A percentile compares a stretch with the other conserved stretches of the same genome.
These are phyloP conservation scores for Colletotrichum tamarilloi DNA, from an alignment of 2,329 filamentous ascomycete genomes.

Conservation along the genomic window DNA sequence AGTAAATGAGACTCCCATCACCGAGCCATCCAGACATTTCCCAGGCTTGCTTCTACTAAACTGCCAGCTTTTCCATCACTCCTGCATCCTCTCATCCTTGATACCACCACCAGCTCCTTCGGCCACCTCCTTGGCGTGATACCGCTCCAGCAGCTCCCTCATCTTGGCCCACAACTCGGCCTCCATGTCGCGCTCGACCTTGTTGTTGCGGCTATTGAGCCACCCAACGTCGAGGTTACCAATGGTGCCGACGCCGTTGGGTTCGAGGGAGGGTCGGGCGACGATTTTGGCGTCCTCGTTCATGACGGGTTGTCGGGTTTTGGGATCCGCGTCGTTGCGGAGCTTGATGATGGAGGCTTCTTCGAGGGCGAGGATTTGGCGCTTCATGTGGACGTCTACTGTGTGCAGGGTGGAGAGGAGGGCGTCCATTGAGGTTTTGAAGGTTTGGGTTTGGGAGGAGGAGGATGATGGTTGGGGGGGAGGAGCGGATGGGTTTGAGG, in stretches of 20 bases:
- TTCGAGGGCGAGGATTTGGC: slow-evolving; percentile 82
- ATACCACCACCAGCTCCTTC: slow-evolving; percentile 23
- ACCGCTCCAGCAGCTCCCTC: slow-evolving; percentile 49
- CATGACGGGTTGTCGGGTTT: slow-evolving; percentile 40
- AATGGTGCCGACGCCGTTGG: slow-evolving; percentile 66
- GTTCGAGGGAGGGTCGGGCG: slow-evolving; percentile 57
- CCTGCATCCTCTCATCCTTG: slow-evolving; percentile 32
- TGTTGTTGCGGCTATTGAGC: slow-evolving; percentile 87
- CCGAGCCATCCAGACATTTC: neutral
- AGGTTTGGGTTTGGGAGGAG: slow-evolving; percentile 51
- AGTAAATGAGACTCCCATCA: neutral
- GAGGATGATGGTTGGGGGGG: slow-evolving; percentile 63
- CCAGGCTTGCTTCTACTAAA: neutral
- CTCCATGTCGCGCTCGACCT: slow-evolving; percentile 86
- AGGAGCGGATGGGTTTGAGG: slow-evolving; percentile 68
- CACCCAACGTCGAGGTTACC: slow-evolving; percentile 83
- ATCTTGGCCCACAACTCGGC: slow-evolving; percentile 76
- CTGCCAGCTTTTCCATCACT: neutral
- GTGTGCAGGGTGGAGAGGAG: slow-evolving; percentile 81
- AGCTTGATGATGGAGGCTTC: slow-evolving; percentile 80
- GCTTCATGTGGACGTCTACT: slow-evolving; percentile 79
- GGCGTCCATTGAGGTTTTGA: slow-evolving; percentile 69
- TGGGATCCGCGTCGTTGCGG: slow-evolving; percentile 40
- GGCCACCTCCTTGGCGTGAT: slow-evolving; percentile 19
- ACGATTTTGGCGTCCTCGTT: slow-evolving; percentile 36